phyloP scores from a whole-genome alignment of 768 basidiomycete genomes.

The Agaricus sinodeliciosus region DNA sequence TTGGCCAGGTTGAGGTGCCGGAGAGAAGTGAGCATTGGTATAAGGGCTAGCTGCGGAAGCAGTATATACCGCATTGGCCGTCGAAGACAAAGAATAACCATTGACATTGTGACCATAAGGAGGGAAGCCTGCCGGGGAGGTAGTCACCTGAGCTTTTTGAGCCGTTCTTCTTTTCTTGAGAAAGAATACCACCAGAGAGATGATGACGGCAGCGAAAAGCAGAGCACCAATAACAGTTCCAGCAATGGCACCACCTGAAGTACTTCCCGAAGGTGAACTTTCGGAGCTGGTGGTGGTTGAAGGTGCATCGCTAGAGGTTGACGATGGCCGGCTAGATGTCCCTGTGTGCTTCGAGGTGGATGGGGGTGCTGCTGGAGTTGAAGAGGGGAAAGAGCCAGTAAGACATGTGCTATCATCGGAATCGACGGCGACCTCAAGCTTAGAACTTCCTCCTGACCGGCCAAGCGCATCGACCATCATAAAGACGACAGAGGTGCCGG shows the following conservation, averaged over 20 bases:
- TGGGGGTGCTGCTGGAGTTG: slow-evolving; percentile 28
- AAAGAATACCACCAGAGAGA: slow-evolving; percentile 47
- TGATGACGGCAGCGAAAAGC: slow-evolving; percentile 43
- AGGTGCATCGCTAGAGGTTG: slow-evolving; percentile 15
- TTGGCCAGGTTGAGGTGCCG: neutral
- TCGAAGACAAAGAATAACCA: slow-evolving; percentile 6
- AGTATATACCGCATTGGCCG: neutral
- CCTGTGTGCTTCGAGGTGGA: slow-evolving; percentile 20
- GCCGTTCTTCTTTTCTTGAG: slow-evolving; percentile 23
- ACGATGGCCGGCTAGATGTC: slow-evolving; percentile 13
- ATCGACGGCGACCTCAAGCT: slow-evolving; percentile 37
- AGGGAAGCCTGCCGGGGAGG: slow-evolving; percentile 11
- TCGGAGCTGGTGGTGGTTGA: slow-evolving; percentile 5
- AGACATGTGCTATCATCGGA: slow-evolving; percentile 49
- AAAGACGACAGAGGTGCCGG: slow-evolving; percentile 55
- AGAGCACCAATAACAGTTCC: slow-evolving; percentile 48
- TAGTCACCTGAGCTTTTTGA: neutral
- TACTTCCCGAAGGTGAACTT: slow-evolving; percentile 9
- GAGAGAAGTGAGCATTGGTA: neutral
- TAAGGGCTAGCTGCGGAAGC: slow-evolving; percentile 1
- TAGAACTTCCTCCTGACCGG: slow-evolving; percentile 54
- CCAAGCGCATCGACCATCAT: slow-evolving; percentile 45
- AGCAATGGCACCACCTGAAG: slow-evolving; percentile 41
- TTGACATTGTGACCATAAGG: neutral
- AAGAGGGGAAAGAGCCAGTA: slow-evolving; percentile 43